phyloP scores from a whole-genome alignment of 2,329 filamentous ascomycete genomes.

The Knufia fluminis region DNA sequence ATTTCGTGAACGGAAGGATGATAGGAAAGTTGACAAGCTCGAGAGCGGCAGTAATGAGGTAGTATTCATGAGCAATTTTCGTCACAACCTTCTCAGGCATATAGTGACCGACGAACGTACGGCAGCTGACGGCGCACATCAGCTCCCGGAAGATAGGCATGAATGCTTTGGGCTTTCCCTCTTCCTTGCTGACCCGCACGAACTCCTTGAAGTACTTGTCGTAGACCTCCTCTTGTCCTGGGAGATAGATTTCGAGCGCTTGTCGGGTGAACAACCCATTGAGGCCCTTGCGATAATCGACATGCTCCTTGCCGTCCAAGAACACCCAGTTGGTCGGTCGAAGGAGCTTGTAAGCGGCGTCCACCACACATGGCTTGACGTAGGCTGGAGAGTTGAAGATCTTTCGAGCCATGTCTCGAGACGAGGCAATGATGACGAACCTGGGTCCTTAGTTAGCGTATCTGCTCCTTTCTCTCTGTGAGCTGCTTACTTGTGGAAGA shows the following conservation, averaged over 20 bases:
- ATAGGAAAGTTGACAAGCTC: constrained; percentile 98
- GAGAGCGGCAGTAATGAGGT: constrained; percentile 86
- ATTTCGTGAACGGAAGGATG: constrained; percentile 88
- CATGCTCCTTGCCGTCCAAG: constrained; percentile 85
- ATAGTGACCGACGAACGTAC: constrained; percentile 96
- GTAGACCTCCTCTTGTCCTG: constrained; percentile 87
- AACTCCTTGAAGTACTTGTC: constrained; percentile 76
- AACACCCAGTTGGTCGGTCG: constrained; percentile 94
- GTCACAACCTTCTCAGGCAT: constrained; percentile 83
- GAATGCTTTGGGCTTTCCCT: constrained; percentile 71
- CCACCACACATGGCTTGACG: constrained; percentile 94
- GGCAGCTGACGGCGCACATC: constrained; percentile 88
- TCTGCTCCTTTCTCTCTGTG: background rate
- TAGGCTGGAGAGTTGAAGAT: constrained; percentile 88
- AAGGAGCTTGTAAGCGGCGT: constrained; percentile 86
- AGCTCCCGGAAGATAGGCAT: constrained; percentile 89
- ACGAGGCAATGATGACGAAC: constrained; percentile 94
- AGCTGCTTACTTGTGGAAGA: constrained; percentile 85
- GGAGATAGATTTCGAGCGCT: constrained; percentile 79
- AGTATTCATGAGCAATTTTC: constrained; percentile 94
- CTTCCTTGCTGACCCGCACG: constrained; percentile 59
- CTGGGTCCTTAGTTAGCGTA: constrained; percentile 36
- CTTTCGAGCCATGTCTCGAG: constrained; percentile 89
- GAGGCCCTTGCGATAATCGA: constrained; percentile 94
- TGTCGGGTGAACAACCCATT: constrained; percentile 90